Evolutionary conservation across 129 eudicot species (phyloP).

Genomic region (Helianthus tuberosus): DNA sequence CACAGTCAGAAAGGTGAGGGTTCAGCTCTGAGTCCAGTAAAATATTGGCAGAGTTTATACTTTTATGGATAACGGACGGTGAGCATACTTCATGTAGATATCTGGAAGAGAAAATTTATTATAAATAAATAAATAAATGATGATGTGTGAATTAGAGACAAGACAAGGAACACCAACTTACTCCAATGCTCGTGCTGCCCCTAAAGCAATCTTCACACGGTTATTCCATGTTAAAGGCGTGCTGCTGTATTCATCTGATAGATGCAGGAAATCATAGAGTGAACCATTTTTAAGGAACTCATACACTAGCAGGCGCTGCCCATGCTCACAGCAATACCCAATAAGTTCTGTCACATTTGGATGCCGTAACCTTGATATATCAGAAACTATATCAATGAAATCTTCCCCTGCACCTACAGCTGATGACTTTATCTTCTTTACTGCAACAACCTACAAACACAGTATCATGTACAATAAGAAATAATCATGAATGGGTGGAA

Average conservation of each 20-base stretch:
- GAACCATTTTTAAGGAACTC: slow-evolving; percentile 93
- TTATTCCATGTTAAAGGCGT: slow-evolving; percentile 90
- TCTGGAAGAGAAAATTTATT: slow-evolving; percentile 38
- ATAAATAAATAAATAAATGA: not conserved
- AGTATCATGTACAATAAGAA: not conserved
- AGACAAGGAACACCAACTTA: slow-evolving; percentile 43
- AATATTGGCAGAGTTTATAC: slow-evolving; percentile 83
- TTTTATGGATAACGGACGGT: slow-evolving; percentile 91
- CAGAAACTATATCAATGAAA: slow-evolving; percentile 74
- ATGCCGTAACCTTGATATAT: slow-evolving; percentile 72
- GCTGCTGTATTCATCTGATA: slow-evolving; percentile 85
- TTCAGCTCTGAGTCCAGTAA: slow-evolving; percentile 87
- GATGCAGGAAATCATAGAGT: slow-evolving; percentile 78
- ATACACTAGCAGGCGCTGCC: slow-evolving; percentile 82
- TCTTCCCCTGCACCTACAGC: slow-evolving; percentile 62
- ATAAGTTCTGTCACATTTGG: slow-evolving; percentile 89
- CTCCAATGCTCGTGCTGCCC: slow-evolving; percentile 97
- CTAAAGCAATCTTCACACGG: slow-evolving; percentile 97
- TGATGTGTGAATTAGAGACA: not conserved
- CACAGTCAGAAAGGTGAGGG: slow-evolving; percentile 96
- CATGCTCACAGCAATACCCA: slow-evolving; percentile 94
- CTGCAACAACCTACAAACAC: slow-evolving; percentile 76
- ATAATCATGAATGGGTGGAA: not conserved
- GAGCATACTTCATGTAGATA: slow-evolving; percentile 98
- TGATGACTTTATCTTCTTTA: slow-evolving; percentile 86